phyloP scores from a whole-genome alignment of 2,329 filamentous ascomycete species.

The Paracoccidioides brasiliensis region DNA sequence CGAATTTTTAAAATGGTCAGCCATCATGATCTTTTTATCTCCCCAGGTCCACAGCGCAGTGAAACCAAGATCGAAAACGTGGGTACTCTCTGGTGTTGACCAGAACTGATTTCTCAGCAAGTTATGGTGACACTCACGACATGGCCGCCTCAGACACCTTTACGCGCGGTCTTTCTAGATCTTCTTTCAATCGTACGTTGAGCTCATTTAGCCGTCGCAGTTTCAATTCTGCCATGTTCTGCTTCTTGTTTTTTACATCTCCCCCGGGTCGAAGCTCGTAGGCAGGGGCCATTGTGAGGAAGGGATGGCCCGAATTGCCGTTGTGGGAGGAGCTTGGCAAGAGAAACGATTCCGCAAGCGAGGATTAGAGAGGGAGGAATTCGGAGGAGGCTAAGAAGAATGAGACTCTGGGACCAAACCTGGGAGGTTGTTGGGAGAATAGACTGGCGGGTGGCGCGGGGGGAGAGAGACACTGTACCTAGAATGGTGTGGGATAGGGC shows the following conservation, averaged over 20 bases:
- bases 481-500: not conserved
- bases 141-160: constrained; percentile 88
- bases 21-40: not conserved
- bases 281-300: constrained; percentile 42
- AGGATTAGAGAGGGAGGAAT: constrained; percentile 6
- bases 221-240: constrained; percentile 98
- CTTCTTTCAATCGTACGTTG: constrained; percentile 89
- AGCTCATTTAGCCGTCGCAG: constrained; percentile 90
- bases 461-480: not conserved
- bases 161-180: constrained; percentile 87
- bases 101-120: not conserved
- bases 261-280: constrained; percentile 55
- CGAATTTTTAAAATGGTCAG: not conserved
- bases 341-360: constrained; percentile 4
- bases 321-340: not conserved
- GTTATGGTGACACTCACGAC: constrained; percentile 45
- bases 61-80: not conserved
- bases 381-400: not conserved
- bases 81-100: not conserved
- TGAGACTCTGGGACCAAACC: not conserved
- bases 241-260: constrained; percentile 78
- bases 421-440: not conserved
- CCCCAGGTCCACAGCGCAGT: not conserved
- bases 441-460: not conserved
- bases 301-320: not conserved